phyloP scores from a whole-genome alignment of 1,139 yeast genomes.

The Blastobotrys serpentis region DNA sequence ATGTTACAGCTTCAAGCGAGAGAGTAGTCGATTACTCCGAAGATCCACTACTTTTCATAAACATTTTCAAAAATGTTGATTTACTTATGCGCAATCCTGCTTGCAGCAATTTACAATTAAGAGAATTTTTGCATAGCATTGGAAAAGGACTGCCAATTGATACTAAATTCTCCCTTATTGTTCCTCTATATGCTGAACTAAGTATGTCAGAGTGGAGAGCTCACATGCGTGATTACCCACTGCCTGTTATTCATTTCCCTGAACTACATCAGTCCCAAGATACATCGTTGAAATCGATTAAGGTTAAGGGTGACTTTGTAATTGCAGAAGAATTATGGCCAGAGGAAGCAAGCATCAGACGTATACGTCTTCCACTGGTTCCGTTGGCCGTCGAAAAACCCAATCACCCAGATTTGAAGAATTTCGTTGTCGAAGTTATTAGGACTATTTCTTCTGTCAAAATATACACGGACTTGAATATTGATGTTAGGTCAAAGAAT shows the following conservation, averaged over 20 bases:
- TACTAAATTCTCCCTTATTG: constrained; percentile 61
- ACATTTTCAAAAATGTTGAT: constrained; percentile 58
- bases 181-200: constrained; percentile 60
- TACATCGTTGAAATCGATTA: constrained; percentile 34
- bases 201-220: constrained; percentile 52
- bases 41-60: constrained; percentile 62
- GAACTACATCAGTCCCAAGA: constrained; percentile 40
- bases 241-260: constrained; percentile 52
- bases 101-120: constrained; percentile 52
- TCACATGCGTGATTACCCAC: constrained; percentile 66
- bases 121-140: constrained; percentile 60
- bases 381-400: constrained; percentile 42
- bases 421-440: constrained; percentile 60
- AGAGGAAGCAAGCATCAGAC: constrained; percentile 53
- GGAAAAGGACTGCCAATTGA: constrained; percentile 84
- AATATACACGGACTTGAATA: constrained; percentile 59
- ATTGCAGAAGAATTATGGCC: constrained; percentile 53
- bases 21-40: constrained; percentile 57
- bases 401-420: constrained; percentile 39
- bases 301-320: constrained; percentile 52
- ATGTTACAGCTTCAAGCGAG: constrained; percentile 49
- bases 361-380: constrained; percentile 62
- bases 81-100: constrained; percentile 54
- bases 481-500: constrained; percentile 53
- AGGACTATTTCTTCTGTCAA: constrained; percentile 79